These are phyloP conservation scores for Penstemon newberryi DNA, from an alignment of 257 asterid species.

Conservation along the genomic window DNA sequence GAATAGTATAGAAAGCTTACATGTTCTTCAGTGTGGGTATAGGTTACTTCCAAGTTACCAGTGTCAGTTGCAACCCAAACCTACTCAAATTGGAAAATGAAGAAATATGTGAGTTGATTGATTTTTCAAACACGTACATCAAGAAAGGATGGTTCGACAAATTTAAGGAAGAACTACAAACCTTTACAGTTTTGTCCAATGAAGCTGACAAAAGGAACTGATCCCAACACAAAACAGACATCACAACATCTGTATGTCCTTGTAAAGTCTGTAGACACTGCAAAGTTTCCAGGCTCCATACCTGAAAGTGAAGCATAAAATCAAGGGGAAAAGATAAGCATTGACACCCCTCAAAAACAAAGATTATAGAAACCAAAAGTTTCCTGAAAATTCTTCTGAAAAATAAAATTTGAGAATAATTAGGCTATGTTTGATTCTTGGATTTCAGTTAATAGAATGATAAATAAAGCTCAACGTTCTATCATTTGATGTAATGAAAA, in stretches of 20 bases:
- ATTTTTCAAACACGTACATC: background rate
- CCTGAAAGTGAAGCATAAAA: constrained; percentile 47
- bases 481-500: too few relatives aligned
- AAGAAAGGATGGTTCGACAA: constrained; percentile 10
- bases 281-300: constrained; percentile 91
- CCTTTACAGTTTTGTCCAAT: constrained; percentile 88
- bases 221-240: constrained; percentile 99
- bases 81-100: constrained; percentile 37
- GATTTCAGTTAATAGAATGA: too few relatives aligned
- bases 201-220: constrained; percentile 96
- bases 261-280: constrained; percentile 82
- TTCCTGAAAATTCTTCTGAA: constrained; percentile 1
- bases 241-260: constrained; percentile 80
- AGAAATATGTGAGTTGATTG: constrained; percentile 4
- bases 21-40: constrained; percentile 79
- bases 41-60: constrained; percentile 93
- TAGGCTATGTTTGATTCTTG: too few relatives aligned
- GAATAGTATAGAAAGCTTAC: constrained; percentile 45
- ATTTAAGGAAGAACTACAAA: constrained; percentile 22
- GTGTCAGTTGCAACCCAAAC: constrained; percentile 84
- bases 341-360: background rate
- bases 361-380: background rate
- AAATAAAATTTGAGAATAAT: constrained; percentile 6
- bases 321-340: constrained; percentile 1
- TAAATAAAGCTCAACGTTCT: too few relatives aligned